phyloP scores from a whole-genome alignment of 768 basidiomycete genomes.

The Trametes maxima region DNA sequence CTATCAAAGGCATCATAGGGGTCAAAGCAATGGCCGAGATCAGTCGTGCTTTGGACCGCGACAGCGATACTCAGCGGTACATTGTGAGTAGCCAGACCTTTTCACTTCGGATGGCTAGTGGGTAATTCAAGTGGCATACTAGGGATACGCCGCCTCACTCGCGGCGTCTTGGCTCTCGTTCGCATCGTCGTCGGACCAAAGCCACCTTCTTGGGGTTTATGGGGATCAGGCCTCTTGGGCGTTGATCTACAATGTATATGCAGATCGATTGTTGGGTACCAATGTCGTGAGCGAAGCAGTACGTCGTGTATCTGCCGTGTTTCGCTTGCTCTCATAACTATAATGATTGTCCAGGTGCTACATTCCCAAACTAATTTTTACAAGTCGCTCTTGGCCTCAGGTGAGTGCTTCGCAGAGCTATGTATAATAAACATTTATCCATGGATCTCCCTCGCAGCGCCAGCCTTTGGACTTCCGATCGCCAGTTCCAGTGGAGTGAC shows the following conservation, averaged over 20 bases:
- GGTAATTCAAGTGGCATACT: not conserved
- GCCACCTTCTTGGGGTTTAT: conserved; percentile 4
- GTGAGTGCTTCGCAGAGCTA: not conserved
- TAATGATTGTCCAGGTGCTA: not conserved
- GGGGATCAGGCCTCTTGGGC: conserved; percentile 13
- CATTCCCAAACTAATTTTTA: not conserved
- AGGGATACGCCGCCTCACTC: conserved; percentile 14
- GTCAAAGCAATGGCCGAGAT: not conserved
- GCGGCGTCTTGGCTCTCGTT: conserved; percentile 10
- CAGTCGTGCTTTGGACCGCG: not conserved
- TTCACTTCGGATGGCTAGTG: not conserved
- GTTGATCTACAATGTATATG: conserved; percentile 21
- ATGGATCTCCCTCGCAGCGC: too few species aligned
- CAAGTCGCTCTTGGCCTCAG: not conserved
- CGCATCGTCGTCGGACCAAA: conserved; percentile 1
- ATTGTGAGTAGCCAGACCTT: not conserved
- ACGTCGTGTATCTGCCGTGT: not conserved
- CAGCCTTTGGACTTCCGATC: too few species aligned
- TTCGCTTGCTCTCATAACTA: not conserved
- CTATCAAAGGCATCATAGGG: conserved; percentile 2
- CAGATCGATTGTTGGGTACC: conserved; percentile 13
- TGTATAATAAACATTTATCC: too few species aligned
- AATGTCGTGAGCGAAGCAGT: conserved; percentile 9
- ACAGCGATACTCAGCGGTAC: not conserved
- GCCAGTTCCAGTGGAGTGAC: too few species aligned